Evolutionary conservation across 108 stramenopile genomes (phyloP).

Genomic region (Cylindrotheca fusiformis): DNA sequence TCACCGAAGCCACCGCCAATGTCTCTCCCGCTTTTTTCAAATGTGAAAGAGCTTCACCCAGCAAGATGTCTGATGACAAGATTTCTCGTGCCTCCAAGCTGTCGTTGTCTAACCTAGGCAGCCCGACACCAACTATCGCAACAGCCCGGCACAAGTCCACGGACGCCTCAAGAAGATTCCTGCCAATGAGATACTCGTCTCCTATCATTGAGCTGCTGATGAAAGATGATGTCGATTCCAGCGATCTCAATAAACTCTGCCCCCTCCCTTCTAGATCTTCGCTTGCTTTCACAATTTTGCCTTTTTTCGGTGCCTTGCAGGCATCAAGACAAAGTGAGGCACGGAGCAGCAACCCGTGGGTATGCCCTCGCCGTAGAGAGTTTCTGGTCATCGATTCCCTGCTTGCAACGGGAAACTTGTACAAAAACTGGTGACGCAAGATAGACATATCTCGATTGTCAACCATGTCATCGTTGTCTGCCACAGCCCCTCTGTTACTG

Average conservation of each 20-base stretch:
- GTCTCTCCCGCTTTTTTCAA: slow-evolving; percentile 13
- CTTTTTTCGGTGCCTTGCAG: slow-evolving; percentile 74
- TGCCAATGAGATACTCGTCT: slow-evolving; percentile 4
- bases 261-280: slow-evolving; percentile 47
- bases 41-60: not conserved
- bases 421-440: slow-evolving; percentile 36
- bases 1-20: slow-evolving; percentile 21
- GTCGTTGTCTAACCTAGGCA: slow-evolving; percentile 25
- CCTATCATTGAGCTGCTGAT: too few species aligned
- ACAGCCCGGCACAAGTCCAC: slow-evolving; percentile 43
- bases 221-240: slow-evolving; percentile 20
- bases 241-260: slow-evolving; percentile 39
- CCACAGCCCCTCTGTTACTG: slow-evolving; percentile 1
- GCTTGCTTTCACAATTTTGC: slow-evolving; percentile 60
- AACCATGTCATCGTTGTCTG: slow-evolving; percentile 18
- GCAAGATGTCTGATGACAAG: slow-evolving; percentile 7
- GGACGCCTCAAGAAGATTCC: slow-evolving; percentile 25
- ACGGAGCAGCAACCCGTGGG: slow-evolving; percentile 64
- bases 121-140: slow-evolving; percentile 40
- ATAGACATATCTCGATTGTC: slow-evolving; percentile 79
- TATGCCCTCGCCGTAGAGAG: slow-evolving; percentile 49
- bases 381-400: slow-evolving; percentile 33
- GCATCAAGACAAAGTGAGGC: slow-evolving; percentile 53
- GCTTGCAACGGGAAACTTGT: slow-evolving; percentile 14
- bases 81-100: slow-evolving; percentile 37